Percentiles rank a stretch among this genome's conserved stretches.
These are phyloP conservation scores for Dryadomyces quercivorus DNA, from an alignment of 2,329 filamentous ascomycete genomes.

Conservation along the genomic window DNA sequence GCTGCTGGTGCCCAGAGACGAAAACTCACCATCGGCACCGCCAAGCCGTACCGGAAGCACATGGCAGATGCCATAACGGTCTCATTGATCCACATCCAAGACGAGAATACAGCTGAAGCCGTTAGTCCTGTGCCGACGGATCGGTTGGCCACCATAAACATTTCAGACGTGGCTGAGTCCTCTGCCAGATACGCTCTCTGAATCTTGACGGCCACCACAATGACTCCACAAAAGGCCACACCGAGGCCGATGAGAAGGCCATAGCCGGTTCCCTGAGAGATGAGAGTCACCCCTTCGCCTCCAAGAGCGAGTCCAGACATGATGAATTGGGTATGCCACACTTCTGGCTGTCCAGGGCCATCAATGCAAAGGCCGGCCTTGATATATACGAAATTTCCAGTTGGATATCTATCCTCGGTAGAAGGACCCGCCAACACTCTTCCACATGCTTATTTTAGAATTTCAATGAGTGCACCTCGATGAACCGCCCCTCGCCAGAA, in stretches of 20 bases:
- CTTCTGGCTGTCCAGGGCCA: too few species aligned
- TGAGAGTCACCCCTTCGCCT: background rate
- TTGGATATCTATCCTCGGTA: too few species aligned
- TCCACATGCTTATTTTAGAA: too few species aligned
- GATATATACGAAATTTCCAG: too few species aligned
- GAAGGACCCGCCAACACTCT: too few species aligned
- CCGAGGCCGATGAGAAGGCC: constrained; percentile 29
- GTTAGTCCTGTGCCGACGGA: constrained; percentile 19
- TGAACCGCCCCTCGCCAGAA: too few species aligned
- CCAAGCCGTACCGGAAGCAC: constrained; percentile 18
- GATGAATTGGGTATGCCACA: background rate
- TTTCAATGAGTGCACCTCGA: too few species aligned
- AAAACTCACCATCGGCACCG: constrained; percentile 9
- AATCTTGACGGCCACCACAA: constrained; percentile 28
- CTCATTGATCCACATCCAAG: constrained; percentile 31
- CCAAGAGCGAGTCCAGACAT: background rate
- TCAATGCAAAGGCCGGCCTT: too few species aligned
- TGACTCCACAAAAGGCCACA: constrained; percentile 25
- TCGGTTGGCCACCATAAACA: constrained; percentile 26
- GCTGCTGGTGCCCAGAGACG: background rate
- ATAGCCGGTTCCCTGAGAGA: constrained; percentile 9
- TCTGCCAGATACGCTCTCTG: constrained; percentile 29
- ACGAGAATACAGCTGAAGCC: constrained; percentile 20
- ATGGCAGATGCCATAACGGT: constrained; percentile 24
- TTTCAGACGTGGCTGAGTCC: constrained; percentile 30